phyloP scores from a whole-genome alignment of 2,329 filamentous ascomycete species.

The Aspergillus neotritici region DNA sequence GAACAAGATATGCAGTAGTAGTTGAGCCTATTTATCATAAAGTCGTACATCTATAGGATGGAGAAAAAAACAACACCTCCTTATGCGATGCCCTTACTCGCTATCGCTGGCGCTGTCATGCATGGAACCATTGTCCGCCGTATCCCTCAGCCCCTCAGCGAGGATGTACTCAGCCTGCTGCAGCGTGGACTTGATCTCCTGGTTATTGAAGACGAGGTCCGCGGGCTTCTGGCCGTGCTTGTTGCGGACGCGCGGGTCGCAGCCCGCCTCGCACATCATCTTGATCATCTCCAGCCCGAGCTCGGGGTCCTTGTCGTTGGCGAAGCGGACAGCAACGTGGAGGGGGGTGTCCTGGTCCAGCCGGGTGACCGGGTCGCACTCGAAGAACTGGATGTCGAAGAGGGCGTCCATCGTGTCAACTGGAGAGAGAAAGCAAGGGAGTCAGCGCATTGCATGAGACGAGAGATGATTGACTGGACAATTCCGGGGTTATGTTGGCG shows the following conservation, averaged over 20 bases:
- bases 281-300: constrained; percentile 43
- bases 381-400: constrained; percentile 45
- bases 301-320: constrained; percentile 42
- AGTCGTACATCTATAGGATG: no score
- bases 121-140: constrained; percentile 31
- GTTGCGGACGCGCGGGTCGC: constrained; percentile 45
- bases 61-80: no score
- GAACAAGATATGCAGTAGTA: no score
- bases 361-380: constrained; percentile 44
- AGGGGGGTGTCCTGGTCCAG: constrained; percentile 44
- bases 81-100: constrained; percentile 20
- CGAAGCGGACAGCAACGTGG: constrained; percentile 41
- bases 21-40: no score
- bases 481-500: not conserved
- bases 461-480: not conserved
- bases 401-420: constrained; percentile 45
- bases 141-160: constrained; percentile 39
- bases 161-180: constrained; percentile 45
- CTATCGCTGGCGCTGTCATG: constrained; percentile 40
- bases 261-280: constrained; percentile 47
- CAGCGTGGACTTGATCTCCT: constrained; percentile 37
- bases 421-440: constrained; percentile 12
- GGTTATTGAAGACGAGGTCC: constrained; percentile 41
- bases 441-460: not conserved
- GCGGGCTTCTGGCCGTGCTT: constrained; percentile 43